These are phyloP conservation scores for Amanita molliuscula DNA, from an alignment of 768 basidiomycete genomes.

Conservation along the genomic window DNA sequence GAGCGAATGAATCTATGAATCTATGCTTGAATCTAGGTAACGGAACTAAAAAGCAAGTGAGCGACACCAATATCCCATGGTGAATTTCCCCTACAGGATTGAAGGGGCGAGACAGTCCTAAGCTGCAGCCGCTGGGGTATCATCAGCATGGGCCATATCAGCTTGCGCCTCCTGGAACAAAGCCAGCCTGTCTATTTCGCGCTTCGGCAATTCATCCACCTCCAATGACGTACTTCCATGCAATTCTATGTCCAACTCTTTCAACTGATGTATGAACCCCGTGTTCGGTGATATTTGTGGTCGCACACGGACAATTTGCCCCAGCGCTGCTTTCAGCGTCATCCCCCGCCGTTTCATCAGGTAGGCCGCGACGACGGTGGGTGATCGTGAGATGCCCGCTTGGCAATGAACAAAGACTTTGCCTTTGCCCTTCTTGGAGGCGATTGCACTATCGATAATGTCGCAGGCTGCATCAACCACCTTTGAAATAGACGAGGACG, in stretches of 20 bases:
- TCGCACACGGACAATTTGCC: slow-evolving; percentile 21
- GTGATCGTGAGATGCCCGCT: slow-evolving; percentile 36
- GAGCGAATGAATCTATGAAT: too few species aligned
- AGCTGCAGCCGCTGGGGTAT: too few species aligned
- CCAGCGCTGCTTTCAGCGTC: slow-evolving; percentile 27
- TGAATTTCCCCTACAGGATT: too few species aligned
- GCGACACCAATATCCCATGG: too few species aligned
- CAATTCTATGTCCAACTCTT: slow-evolving; percentile 21
- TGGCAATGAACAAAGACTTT: slow-evolving; percentile 34
- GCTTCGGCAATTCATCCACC: slow-evolving; percentile 24
- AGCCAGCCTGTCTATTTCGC: slow-evolving; percentile 22
- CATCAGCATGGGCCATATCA: too few species aligned
- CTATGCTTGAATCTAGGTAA: too few species aligned
- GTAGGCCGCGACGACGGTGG: slow-evolving; percentile 29
- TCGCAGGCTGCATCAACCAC: slow-evolving; percentile 17
- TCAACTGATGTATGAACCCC: slow-evolving; percentile 33
- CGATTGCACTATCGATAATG: slow-evolving; percentile 20
- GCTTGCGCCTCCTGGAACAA: slow-evolving; percentile 15
- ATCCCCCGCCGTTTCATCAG: slow-evolving; percentile 26
- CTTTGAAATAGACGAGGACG: slow-evolving; percentile 17
- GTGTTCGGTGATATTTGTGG: slow-evolving; percentile 29
- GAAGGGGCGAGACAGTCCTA: too few species aligned
- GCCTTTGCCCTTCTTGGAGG: slow-evolving; percentile 15
- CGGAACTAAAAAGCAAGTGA: too few species aligned
- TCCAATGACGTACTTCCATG: slow-evolving; percentile 18